A percentile compares a stretch with the other conserved stretches of the same genome.
Conservation (phyloP, 208 protist species). For the Leishmania arabica region DNA sequence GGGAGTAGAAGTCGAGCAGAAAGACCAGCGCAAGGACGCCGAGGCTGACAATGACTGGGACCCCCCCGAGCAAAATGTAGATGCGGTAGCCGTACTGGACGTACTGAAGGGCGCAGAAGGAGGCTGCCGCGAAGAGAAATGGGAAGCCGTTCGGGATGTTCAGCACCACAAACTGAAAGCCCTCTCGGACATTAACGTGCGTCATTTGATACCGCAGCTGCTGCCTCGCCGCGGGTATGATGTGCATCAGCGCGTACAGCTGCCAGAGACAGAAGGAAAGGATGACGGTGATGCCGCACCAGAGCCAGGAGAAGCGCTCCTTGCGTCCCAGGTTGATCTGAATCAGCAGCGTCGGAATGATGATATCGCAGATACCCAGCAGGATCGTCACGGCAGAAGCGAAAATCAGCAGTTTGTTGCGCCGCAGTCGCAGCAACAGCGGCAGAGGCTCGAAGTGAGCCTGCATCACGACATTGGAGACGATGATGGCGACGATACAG, state of each 20-base stretch:
- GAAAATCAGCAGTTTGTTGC: constrained; percentile 67
- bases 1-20: constrained; percentile 60
- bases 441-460: constrained; percentile 82
- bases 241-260: constrained; percentile 57
- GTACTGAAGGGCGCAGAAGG: constrained; percentile 74
- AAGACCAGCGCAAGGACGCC: constrained; percentile 63
- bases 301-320: constrained; percentile 71
- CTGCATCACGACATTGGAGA: constrained; percentile 81
- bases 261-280: constrained; percentile 78
- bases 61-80: constrained; percentile 59
- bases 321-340: constrained; percentile 61
- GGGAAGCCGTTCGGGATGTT: constrained; percentile 80
- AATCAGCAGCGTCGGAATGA: constrained; percentile 64
- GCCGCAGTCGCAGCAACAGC: constrained; percentile 56
- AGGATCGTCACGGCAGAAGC: constrained; percentile 51
- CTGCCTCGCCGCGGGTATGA: constrained; percentile 53
- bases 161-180: constrained; percentile 56
- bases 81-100: constrained; percentile 61
- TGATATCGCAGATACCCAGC: constrained; percentile 58
- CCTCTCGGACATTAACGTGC: constrained; percentile 44
- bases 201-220: constrained; percentile 56
- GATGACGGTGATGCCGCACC: constrained; percentile 70
- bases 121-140: constrained; percentile 54
- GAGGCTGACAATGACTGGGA: constrained; percentile 64
- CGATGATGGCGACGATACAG: constrained; percentile 58